Base-by-base conservation (phyloP, 2,329 filamentous ascomycete genomes). In the Fusarium tanahbumbuense region DNA sequence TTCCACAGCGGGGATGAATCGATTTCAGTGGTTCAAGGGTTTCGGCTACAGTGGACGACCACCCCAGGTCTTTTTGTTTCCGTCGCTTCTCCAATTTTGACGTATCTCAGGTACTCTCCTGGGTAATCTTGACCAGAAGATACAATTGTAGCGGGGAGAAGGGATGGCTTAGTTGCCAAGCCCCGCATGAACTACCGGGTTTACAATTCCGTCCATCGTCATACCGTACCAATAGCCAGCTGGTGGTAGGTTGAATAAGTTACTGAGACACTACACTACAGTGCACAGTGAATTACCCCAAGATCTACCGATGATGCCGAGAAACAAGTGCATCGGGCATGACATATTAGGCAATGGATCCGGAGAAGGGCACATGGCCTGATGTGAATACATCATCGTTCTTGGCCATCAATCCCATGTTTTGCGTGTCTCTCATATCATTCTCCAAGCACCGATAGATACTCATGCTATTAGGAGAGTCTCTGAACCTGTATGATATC, bases 281-380 rank as follows among this genome's bases (percentile, higher is more conserved):
- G 30, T 8, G 10, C 34, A 47, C n/a, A 47, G 49, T 47, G 32
- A 11, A n/a, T 25, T 30, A 32, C 42, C 6, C 32, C 49, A 59
- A 41, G 49, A 71, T 68, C 60, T 71, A 60, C 68, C 60, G 68
- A 52, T 18, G n/a, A 32, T 71, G 59, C 68, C 68, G 68, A 71
- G 68, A 62, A 45, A 44, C 30, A 8, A 57, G 22, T 66, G 60
- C 68, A 69, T 71, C 68, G 68, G 64, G 13, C 42, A 40, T 62
- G 42, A 30, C 41, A 59, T 54, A 47, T 57, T 65, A 64, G 57
- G 50, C 60, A 69, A 69, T 55, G 58, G 37, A 45, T 46, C 60
- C 56, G 52, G 30, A 18, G 15, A 52, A 68, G 23, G 30, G 22
- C 23, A 40, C 25, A 62, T 71, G 69, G 69, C 65, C 69, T 72